These are phyloP conservation scores for Nakazawaea wickerhamii DNA, from an alignment of 805 yeast species.

Conservation along the genomic window DNA sequence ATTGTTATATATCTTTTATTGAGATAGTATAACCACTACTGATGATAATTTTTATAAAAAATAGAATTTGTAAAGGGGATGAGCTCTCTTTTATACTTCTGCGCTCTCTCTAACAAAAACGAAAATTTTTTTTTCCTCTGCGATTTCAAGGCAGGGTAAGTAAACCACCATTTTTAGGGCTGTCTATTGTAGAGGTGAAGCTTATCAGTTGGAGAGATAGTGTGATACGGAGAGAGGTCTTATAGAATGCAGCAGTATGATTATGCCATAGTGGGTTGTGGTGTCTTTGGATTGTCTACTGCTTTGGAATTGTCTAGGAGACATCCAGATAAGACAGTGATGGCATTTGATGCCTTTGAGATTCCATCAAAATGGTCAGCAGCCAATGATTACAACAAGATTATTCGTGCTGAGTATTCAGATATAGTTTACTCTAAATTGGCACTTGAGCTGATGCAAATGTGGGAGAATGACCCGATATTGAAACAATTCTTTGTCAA, in stretches of 20 bases:
- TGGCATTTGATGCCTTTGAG: conserved; percentile 22
- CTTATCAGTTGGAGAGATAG: no score
- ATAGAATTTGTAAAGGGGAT: conserved; percentile 26
- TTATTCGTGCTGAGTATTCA: conserved; percentile 28
- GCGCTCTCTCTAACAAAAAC: no score
- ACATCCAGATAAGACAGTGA: conserved; percentile 15
- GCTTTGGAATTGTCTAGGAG: conserved; percentile 20
- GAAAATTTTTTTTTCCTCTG: conserved; percentile 1
- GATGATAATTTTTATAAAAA: conserved; percentile 43
- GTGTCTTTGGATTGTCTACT: conserved; percentile 31
- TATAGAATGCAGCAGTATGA: conserved; percentile 3
- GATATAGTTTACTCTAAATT: conserved; percentile 23
- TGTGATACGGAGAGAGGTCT: no score
- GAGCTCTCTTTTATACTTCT: conserved; percentile 25
- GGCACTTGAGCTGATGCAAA: conserved; percentile 25
- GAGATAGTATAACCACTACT: conserved; percentile 81
- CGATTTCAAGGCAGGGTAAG: conserved; percentile 1
- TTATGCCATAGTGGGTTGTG: conserved; percentile 25
- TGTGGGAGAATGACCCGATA: conserved; percentile 24
- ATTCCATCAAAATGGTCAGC: conserved; percentile 30
- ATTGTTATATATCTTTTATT: conserved; percentile 51
- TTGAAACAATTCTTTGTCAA: conserved; percentile 19
- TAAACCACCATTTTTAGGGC: not conserved
- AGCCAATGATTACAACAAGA: conserved; percentile 28
- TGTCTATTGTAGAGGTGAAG: not conserved